phyloP scores from a whole-genome alignment of 1,284 basidiomycete species.

The Irpex lacteus region DNA sequence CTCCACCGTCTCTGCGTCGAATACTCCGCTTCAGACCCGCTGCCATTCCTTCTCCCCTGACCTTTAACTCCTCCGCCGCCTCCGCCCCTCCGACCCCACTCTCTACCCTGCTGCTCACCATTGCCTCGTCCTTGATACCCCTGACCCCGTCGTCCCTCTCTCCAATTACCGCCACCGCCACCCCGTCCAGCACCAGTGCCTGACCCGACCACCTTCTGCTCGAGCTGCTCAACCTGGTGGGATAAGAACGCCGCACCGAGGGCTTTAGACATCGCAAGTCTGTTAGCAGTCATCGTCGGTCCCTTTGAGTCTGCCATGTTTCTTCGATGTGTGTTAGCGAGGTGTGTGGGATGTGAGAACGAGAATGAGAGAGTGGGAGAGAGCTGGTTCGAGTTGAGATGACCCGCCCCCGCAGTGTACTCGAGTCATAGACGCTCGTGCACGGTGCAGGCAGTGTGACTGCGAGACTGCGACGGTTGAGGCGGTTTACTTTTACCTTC shows the following conservation, averaged over 20 bases:
- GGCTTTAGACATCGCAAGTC: slow-evolving; percentile 76
- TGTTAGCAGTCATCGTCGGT: slow-evolving; percentile 36
- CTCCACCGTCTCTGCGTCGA: slow-evolving; percentile 14
- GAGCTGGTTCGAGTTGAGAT: neutral
- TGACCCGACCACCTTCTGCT: slow-evolving; percentile 55
- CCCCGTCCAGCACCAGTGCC: slow-evolving; percentile 17
- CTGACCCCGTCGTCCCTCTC: slow-evolving; percentile 34
- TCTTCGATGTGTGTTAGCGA: slow-evolving; percentile 2
- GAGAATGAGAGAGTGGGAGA: neutral
- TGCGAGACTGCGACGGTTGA: too few species aligned
- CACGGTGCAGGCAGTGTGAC: too few species aligned
- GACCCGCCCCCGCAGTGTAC: neutral
- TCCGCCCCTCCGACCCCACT: slow-evolving; percentile 6
- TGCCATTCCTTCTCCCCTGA: neutral
- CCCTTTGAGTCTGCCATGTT: slow-evolving; percentile 9
- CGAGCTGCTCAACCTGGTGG: slow-evolving; percentile 81
- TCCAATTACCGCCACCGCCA: slow-evolving; percentile 51
- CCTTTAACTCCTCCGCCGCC: slow-evolving; percentile 29
- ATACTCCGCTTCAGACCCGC: slow-evolving; percentile 5
- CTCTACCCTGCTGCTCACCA: neutral
- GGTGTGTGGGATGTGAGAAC: neutral
- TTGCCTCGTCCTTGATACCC: neutral
- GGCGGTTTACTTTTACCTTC: too few species aligned
- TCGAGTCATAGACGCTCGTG: neutral
- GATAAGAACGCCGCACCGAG: slow-evolving; percentile 80